Evolutionary conservation across 805 yeast genomes (phyloP), one percentile per base, ranked within the genome.

Genomic region (Kregervanrija fluxuum): DNA sequence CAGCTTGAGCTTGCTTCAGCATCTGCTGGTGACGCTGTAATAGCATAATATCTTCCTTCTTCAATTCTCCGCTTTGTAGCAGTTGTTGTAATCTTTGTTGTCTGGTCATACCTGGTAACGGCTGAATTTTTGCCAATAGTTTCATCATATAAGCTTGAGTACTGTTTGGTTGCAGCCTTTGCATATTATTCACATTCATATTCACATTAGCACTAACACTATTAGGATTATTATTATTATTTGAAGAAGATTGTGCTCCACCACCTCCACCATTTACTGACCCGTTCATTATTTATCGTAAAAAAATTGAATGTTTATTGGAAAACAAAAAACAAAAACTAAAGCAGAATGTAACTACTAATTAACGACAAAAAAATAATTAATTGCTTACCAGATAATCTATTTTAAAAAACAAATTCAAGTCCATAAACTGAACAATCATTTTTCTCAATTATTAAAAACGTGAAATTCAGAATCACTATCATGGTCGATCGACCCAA

Each of bases 81-180:
- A 61, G 54, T 47, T 60, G 62, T 43, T 61, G 63, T 34, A 61
- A 49, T 33, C 57, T 50, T 45, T 61, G 64, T 41, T 61, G 66
- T 33, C 62, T 56, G 12, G 65, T 56, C 57, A 61, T 54, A 6
- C 66, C 66, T 3, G 63, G 62, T 9, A 60, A 57, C 17, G 66
- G 64, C 46, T 61, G 64, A 32, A 61, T 60, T 33, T 61, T 55
- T 44, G 50, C 53, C 37, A 61, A 42, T 35, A 61, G 52, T 35
- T 54, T 48, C 50, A 57, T 54, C 53, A 61, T 57, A 41, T 61
- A 60, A 10, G 54, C 51, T 44, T 54, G 57, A 28, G 51, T 46
- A 33, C 38, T 46, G 40, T 44, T 48, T 38, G 34, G 35, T 40
- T 37, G 37, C 38, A 16, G 42, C 30, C 22, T 32, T 28, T 22